These are phyloP conservation scores for Aspergillus avenaceus DNA, from an alignment of 495 filamentous ascomycete genomes.

Conservation along the genomic window DNA sequence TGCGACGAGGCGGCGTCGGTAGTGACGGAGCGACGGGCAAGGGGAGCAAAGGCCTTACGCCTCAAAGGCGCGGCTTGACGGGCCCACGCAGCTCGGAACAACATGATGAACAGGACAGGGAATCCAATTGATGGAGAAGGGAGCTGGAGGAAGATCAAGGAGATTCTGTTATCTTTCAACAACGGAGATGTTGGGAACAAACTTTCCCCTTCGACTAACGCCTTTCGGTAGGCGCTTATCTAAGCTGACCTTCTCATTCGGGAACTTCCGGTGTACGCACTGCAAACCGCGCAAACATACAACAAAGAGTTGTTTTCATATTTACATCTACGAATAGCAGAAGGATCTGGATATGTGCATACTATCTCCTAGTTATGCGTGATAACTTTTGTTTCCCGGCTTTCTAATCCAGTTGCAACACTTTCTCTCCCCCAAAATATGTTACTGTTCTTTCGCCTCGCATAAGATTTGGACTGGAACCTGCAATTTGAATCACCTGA, in stretches of 20 bases:
- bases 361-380: no score
- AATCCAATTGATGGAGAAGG: conserved; percentile 25
- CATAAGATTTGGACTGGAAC: not conserved
- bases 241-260: conserved; percentile 31
- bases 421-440: no score
- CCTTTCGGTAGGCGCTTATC: conserved; percentile 21
- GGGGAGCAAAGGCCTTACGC: conserved; percentile 49
- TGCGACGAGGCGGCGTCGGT: conserved; percentile 91
- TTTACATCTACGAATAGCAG: not conserved
- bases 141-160: conserved; percentile 14
- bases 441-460: not conserved
- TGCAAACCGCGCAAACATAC: conserved; percentile 31
- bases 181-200: conserved; percentile 41
- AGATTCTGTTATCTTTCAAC: conserved; percentile 24
- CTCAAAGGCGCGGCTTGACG: conserved; percentile 49
- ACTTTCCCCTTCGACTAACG: conserved; percentile 29
- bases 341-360: not conserved
- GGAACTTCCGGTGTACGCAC: conserved; percentile 30
- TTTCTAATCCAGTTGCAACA: no score
- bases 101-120: conserved; percentile 30
- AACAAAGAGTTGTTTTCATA: not conserved
- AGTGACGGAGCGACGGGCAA: conserved; percentile 73
- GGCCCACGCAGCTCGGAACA: conserved; percentile 40
- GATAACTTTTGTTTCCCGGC: no score
- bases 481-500: not conserved